phyloP scores from a whole-genome alignment of 2,329 filamentous ascomycete species.

The Colletotrichum sojae region DNA sequence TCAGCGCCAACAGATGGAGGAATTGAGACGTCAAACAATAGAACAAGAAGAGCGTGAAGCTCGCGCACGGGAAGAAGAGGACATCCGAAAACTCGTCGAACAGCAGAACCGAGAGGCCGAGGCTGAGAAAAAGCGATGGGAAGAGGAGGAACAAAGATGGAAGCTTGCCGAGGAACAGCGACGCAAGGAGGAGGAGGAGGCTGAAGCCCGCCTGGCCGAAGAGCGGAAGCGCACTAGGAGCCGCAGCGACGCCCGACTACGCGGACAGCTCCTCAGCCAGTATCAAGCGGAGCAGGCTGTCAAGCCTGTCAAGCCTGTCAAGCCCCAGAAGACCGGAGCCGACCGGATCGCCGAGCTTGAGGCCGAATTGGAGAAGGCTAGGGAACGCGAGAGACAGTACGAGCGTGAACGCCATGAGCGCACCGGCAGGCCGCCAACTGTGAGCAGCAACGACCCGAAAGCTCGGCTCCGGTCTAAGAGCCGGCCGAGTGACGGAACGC shows the following conservation, averaged over 20 bases:
- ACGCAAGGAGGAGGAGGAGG: slow-evolving; percentile 79
- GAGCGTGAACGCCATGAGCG: slow-evolving; percentile 70
- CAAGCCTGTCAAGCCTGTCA: slow-evolving; percentile 37
- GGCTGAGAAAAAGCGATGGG: slow-evolving; percentile 81
- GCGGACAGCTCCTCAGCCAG: slow-evolving; percentile 88
- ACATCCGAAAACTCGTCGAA: slow-evolving; percentile 72
- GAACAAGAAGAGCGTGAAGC: slow-evolving; percentile 74
- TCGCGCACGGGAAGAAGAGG: slow-evolving; percentile 75
- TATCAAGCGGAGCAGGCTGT: slow-evolving; percentile 80
- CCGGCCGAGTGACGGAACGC: slow-evolving; percentile 47
- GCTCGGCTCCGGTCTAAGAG: slow-evolving; percentile 48
- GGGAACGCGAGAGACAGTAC: slow-evolving; percentile 75
- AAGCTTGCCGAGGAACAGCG: slow-evolving; percentile 81
- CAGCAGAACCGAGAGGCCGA: slow-evolving; percentile 73
- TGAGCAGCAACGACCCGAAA: slow-evolving; percentile 47
- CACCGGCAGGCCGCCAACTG: slow-evolving; percentile 45
- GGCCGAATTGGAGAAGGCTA: slow-evolving; percentile 73
- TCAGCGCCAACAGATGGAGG: slow-evolving; percentile 67
- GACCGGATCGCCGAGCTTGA: slow-evolving; percentile 74
- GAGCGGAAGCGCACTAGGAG: slow-evolving; percentile 75
- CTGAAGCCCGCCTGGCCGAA: slow-evolving; percentile 75
- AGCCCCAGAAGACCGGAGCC: slow-evolving; percentile 45
- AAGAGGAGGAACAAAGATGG: slow-evolving; percentile 84
- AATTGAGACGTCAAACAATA: slow-evolving; percentile 63
- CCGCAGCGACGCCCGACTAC: slow-evolving; percentile 75